Percentiles rank a stretch among this genome's conserved stretches.
Evolutionary conservation across 768 basidiomycete species (phyloP).

Genomic region (Imleria badia): DNA sequence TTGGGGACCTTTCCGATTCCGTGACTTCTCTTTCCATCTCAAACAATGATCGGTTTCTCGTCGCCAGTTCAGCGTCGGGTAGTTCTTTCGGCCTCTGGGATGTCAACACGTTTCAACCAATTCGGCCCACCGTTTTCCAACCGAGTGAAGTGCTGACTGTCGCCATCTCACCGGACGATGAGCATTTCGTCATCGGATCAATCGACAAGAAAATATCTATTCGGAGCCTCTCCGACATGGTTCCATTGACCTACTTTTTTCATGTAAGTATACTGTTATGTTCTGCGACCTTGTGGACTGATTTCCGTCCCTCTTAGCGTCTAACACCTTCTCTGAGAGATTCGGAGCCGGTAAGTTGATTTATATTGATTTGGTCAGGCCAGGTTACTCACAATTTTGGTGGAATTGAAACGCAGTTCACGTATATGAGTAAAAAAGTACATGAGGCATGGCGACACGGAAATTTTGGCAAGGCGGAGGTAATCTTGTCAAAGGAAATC

Average conservation of each 20-base stretch:
- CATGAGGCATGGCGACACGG: constrained; percentile 1
- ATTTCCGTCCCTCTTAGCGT: not conserved
- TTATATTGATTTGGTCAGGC: not conserved
- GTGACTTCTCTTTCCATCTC: constrained; percentile 8
- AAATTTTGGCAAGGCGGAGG: not conserved
- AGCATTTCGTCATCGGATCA: not conserved
- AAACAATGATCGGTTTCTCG: constrained; percentile 1
- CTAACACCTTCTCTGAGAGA: not conserved
- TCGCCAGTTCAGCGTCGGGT: constrained; percentile 3
- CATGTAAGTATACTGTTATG: not conserved
- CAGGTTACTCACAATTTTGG: not conserved
- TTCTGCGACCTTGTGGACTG: not conserved
- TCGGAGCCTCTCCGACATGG: not conserved
- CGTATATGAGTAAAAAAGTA: constrained; percentile 1
- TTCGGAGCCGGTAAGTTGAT: not conserved
- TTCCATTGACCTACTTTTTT: not conserved
- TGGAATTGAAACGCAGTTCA: not conserved
- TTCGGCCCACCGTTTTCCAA: not conserved
- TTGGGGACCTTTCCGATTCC: not conserved
- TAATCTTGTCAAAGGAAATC: constrained; percentile 5
- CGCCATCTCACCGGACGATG: constrained; percentile 5
- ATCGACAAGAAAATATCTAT: not conserved
- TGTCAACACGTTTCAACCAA: not conserved
- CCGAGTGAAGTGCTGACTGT: not conserved
- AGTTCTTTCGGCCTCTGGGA: constrained; percentile 10